Evolutionary conservation across 176 grass and related monocot species (phyloP), one percentile per base, ranked within the genome.

Genomic region (Microstegium vimineum): DNA sequence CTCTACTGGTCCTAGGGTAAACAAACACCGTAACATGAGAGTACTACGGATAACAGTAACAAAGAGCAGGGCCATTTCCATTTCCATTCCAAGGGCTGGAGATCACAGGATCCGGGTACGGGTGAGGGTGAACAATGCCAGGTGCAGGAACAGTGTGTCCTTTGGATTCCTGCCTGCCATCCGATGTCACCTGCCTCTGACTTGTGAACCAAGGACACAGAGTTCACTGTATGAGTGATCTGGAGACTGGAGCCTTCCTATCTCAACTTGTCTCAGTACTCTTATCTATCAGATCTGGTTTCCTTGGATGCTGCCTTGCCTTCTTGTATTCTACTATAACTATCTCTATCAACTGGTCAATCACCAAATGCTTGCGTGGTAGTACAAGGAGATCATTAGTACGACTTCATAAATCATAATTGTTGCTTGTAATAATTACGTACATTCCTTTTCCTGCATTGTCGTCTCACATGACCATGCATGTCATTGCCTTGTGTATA

Each of bases 301-400:
- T 41, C 82, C 37, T 75, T 30, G 87, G 81, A 88, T 88, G 59
- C 59, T 14, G 11, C 4, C n/a, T n/a, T n/a, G n/a, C n/a, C 59
- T 62, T 62, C 74, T 75, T 22, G 27, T 5, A 17, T 36, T 61
- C 38, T 83, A 32, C 54, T 72, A n/a, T n/a, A n/a, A n/a, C n/a
- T n/a, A 22, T 32, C 28, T 37, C 20, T 63, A 6, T 35, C 27
- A 32, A 13, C 32, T 51, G 20, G 20, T n/a, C 36, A 20, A 52
- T 22, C 45, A 56, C 83, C 56, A 1, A 22, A 13, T 22, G 35
- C 35, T 60, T 76, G 62, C 62, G 3, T 74, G 27, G 20, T 20
- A 15, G 18, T n/a, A n/a, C n/a, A 35, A 49, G 8, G 10, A 52
- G 47, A 20, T 5, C 54, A 59, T 23, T 20, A 3, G 46, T 62